Conservation (phyloP, 345 rosid genomes). For the Linum tenue region DNA sequence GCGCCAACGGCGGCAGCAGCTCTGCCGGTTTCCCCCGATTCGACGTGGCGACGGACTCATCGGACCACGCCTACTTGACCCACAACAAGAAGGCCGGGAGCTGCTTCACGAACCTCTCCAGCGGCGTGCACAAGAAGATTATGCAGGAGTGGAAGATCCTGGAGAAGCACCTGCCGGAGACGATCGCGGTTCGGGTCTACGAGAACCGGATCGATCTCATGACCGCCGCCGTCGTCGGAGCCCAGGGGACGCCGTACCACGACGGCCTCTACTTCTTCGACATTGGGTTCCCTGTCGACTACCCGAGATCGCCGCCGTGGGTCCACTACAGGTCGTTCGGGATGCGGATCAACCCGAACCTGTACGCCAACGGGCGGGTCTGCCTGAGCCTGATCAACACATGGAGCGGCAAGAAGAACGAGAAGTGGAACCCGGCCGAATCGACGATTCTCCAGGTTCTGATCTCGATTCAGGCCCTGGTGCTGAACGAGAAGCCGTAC, state of each 20-base stretch:
- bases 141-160: conserved; percentile 50
- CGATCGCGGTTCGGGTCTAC: conserved; percentile 48
- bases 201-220: conserved; percentile 42
- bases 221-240: conserved; percentile 40
- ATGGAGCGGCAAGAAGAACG: conserved; percentile 30
- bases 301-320: conserved; percentile 39
- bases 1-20: background rate
- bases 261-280: conserved; percentile 64
- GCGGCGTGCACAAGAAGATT: conserved; percentile 30
- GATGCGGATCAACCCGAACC: conserved; percentile 48
- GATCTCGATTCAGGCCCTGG: conserved; percentile 51
- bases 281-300: conserved; percentile 40
- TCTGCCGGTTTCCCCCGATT: conserved; percentile 22
- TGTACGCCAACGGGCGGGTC: conserved; percentile 36
- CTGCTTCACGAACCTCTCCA: conserved; percentile 14
- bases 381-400: conserved; percentile 51
- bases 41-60: conserved; percentile 32
- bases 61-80: conserved; percentile 28
- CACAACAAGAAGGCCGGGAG: background rate
- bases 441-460: conserved; percentile 49
- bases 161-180: conserved; percentile 35
- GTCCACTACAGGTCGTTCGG: conserved; percentile 44
- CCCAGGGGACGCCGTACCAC: conserved; percentile 54
- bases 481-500: conserved; percentile 45
- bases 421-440: conserved; percentile 40